phyloP scores from a whole-genome alignment of 2,329 filamentous ascomycete species.

The Sclerotinia minor region DNA sequence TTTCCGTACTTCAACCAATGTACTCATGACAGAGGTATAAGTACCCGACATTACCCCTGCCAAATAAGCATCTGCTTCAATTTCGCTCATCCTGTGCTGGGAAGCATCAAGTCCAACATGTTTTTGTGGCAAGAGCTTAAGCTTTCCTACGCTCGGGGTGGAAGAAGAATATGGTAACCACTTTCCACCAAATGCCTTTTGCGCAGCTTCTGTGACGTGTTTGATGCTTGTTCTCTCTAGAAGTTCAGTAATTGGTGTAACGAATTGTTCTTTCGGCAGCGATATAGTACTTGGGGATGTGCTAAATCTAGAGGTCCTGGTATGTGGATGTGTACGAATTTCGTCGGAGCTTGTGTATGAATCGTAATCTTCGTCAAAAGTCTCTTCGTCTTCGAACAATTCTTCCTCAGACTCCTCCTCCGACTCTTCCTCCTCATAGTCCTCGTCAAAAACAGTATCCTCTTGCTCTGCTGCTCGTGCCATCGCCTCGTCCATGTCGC shows the following conservation, averaged over 20 bases:
- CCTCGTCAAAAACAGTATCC: conserved; percentile 32
- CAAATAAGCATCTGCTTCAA: conserved; percentile 73
- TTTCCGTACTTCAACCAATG: conserved; percentile 71
- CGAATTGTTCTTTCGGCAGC: conserved; percentile 69
- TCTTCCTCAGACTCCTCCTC: conserved; percentile 36
- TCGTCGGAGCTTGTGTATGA: conserved; percentile 42
- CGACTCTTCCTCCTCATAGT: conserved; percentile 30
- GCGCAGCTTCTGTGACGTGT: conserved; percentile 72
- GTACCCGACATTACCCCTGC: conserved; percentile 68
- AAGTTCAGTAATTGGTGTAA: conserved; percentile 68
- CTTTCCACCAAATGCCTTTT: conserved; percentile 72
- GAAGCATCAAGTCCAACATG: conserved; percentile 64
- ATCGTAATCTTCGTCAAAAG: conserved; percentile 34
- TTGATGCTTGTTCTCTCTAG: conserved; percentile 68
- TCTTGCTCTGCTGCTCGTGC: conserved; percentile 37
- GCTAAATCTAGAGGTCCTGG: conserved; percentile 69
- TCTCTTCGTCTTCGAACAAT: conserved; percentile 32
- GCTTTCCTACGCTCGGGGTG: conserved; percentile 56
- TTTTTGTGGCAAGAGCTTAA: conserved; percentile 59
- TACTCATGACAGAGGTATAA: conserved; percentile 67
- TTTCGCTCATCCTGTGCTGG: conserved; percentile 67
- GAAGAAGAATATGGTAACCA: conserved; percentile 75
- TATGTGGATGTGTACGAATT: conserved; percentile 71
- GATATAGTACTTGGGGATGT: conserved; percentile 72
- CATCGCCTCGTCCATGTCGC: conserved; percentile 40